Conservation (phyloP, 176 grass and related monocot genomes). For the Typha latifolia region DNA sequence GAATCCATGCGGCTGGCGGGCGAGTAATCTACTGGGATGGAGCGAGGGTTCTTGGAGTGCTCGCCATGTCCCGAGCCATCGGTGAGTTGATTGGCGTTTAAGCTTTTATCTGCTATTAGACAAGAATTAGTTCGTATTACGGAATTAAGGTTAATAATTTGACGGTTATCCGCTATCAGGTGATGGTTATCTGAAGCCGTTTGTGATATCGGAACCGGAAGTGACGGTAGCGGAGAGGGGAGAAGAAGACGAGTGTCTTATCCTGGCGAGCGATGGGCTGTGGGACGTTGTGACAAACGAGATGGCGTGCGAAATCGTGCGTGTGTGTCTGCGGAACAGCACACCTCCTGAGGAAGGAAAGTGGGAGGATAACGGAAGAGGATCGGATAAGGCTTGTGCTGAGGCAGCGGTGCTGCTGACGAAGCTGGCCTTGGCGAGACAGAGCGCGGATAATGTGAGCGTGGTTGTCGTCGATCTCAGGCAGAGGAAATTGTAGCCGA, state of each 20-base stretch:
- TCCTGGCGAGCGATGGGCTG: slow-evolving; percentile 82
- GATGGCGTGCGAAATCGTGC: slow-evolving; percentile 64
- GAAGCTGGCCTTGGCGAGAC: slow-evolving; percentile 72
- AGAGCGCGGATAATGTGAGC: slow-evolving; percentile 67
- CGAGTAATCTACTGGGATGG: slow-evolving; percentile 90
- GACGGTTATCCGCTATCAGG: slow-evolving; percentile 23
- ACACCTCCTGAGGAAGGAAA: too few species aligned
- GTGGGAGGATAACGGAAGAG: neutral
- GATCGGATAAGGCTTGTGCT: slow-evolving; percentile 37
- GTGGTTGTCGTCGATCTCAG: slow-evolving; percentile 71
- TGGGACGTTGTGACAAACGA: slow-evolving; percentile 94
- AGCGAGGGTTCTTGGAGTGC: slow-evolving; percentile 77
- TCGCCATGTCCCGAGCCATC: slow-evolving; percentile 88
- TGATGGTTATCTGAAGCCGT: slow-evolving; percentile 87
- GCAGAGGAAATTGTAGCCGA: slow-evolving; percentile 27
- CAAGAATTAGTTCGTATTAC: neutral
- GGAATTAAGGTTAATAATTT: neutral
- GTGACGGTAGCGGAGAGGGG: slow-evolving; percentile 57
- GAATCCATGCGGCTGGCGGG: slow-evolving; percentile 66
- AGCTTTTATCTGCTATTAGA: neutral
- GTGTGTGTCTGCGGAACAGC: slow-evolving; percentile 38
- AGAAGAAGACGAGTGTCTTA: slow-evolving; percentile 72
- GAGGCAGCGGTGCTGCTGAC: slow-evolving; percentile 69
- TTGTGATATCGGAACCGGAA: slow-evolving; percentile 69
- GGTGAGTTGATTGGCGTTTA: slow-evolving; percentile 10